Conservation (phyloP, 768 basidiomycete genomes). For the Ephemerocybe angulata region DNA sequence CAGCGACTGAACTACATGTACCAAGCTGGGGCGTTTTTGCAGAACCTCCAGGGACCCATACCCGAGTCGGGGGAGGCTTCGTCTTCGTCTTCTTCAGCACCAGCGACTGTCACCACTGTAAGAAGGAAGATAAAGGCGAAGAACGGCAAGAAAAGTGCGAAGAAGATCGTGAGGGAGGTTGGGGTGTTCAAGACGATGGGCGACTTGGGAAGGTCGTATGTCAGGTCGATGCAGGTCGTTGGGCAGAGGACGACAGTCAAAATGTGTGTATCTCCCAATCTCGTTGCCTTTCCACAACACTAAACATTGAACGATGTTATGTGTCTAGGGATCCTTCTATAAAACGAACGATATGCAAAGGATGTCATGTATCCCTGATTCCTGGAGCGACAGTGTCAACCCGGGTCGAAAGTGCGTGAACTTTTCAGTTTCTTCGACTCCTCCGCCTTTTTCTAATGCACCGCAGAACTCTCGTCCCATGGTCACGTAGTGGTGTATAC, state of each 20-base stretch:
- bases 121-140: not conserved
- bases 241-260: conserved; percentile 74
- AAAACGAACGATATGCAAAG: conserved; percentile 77
- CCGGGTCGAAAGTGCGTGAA: conserved; percentile 56
- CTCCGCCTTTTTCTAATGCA: conserved; percentile 4
- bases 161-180: not conserved
- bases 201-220: conserved; percentile 65
- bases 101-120: not conserved
- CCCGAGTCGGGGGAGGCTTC: no score
- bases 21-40: conserved; percentile 70
- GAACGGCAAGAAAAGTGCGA: not conserved
- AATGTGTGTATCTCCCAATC: conserved; percentile 48
- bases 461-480: conserved; percentile 39
- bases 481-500: conserved; percentile 54
- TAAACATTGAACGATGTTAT: not conserved
- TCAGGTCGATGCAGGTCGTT: conserved; percentile 63
- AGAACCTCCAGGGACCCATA: conserved; percentile 10
- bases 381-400: conserved; percentile 66
- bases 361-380: conserved; percentile 60
- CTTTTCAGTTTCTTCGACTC: not conserved
- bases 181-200: conserved; percentile 19
- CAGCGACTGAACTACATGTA: conserved; percentile 85
- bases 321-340: conserved; percentile 67
- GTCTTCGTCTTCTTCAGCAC: not conserved
- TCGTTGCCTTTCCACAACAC: not conserved